Percentiles rank a stretch among this genome's conserved stretches.
phyloP scores from a whole-genome alignment of 2,329 filamentous ascomycete genomes.

The Stachybotrys chlorohalonatus region DNA sequence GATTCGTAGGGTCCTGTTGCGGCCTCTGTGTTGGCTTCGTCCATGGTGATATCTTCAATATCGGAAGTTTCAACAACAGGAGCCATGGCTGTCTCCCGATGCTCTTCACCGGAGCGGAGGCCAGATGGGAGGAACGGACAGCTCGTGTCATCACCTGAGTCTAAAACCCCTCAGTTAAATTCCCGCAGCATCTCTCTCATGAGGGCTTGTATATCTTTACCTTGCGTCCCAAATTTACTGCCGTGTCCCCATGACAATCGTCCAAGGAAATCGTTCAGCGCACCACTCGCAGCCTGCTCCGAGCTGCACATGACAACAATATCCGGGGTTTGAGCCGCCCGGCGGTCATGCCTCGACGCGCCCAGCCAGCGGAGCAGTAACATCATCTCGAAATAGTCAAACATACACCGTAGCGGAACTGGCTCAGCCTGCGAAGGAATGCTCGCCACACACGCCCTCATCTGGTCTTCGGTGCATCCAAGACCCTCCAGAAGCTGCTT shows the following conservation, averaged over 20 bases:
- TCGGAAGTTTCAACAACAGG: too few relatives aligned
- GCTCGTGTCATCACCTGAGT: too few relatives aligned
- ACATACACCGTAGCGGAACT: background rate
- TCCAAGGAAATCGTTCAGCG: too few relatives aligned
- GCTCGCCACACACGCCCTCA: background rate
- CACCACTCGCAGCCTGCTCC: background rate
- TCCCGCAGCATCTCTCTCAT: too few relatives aligned
- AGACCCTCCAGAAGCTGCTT: background rate
- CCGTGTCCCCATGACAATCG: too few relatives aligned
- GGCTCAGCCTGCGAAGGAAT: background rate
- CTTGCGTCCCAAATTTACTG: too few relatives aligned
- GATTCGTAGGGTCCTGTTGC: background rate
- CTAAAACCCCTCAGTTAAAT: too few relatives aligned
- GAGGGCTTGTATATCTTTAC: too few relatives aligned
- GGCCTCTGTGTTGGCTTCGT: background rate
- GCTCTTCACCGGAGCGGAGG: too few relatives aligned
- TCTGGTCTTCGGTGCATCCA: background rate
- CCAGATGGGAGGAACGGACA: too few relatives aligned
- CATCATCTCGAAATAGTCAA: background rate
- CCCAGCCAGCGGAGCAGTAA: background rate
- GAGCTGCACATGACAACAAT: background rate
- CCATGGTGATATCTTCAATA: background rate
- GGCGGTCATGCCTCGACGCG: background rate
- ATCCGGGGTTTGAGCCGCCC: background rate
- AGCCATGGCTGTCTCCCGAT: too few relatives aligned